A percentile compares a stretch with the other conserved stretches of the same genome.
These are phyloP conservation scores for Amphichorda felina DNA, from an alignment of 2,329 filamentous ascomycete species.

Conservation along the genomic window DNA sequence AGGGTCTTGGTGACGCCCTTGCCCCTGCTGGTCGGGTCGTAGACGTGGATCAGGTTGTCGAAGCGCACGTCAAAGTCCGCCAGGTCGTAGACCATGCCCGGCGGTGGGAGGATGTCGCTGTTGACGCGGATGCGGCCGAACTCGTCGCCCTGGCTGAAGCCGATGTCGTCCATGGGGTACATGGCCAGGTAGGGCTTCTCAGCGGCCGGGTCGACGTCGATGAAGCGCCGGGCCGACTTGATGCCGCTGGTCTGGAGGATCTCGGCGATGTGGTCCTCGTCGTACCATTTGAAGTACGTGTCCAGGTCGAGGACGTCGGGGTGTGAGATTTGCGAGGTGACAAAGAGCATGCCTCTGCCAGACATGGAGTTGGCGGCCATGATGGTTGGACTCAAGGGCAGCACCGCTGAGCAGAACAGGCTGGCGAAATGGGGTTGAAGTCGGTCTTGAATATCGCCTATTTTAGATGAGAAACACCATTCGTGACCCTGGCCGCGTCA, in stretches of 20 bases:
- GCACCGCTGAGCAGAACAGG: too few relatives aligned
- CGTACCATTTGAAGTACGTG: constrained; percentile 23
- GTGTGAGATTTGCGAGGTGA: constrained; percentile 13
- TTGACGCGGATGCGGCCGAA: constrained; percentile 19
- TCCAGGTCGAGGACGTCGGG: constrained; percentile 15
- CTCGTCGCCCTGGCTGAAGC: constrained; percentile 17
- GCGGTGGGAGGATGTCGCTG: constrained; percentile 13
- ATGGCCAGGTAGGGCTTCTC: constrained; percentile 20
- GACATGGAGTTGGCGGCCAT: not conserved
- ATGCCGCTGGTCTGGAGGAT: constrained; percentile 19
- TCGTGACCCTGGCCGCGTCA: too few relatives aligned
- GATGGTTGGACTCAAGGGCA: too few relatives aligned
- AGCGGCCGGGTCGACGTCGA: constrained; percentile 12
- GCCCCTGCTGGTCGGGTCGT: constrained; percentile 10
- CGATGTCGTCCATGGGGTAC: constrained; percentile 21
- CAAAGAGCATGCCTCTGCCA: constrained; percentile 17
- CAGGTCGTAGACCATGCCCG: constrained; percentile 10
- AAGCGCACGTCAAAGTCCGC: constrained; percentile 10
- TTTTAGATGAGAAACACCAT: too few relatives aligned
- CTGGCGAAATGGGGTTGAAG: too few relatives aligned
- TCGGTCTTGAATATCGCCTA: too few relatives aligned
- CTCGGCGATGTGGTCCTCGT: constrained; percentile 24
- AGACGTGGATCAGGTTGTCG: constrained; percentile 10
- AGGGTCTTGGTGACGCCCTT: constrained; percentile 6
- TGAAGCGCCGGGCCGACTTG: constrained; percentile 17